Evolutionary conservation across 331 rosid genomes (phyloP).

Genomic region (Quercus tomentella): DNA sequence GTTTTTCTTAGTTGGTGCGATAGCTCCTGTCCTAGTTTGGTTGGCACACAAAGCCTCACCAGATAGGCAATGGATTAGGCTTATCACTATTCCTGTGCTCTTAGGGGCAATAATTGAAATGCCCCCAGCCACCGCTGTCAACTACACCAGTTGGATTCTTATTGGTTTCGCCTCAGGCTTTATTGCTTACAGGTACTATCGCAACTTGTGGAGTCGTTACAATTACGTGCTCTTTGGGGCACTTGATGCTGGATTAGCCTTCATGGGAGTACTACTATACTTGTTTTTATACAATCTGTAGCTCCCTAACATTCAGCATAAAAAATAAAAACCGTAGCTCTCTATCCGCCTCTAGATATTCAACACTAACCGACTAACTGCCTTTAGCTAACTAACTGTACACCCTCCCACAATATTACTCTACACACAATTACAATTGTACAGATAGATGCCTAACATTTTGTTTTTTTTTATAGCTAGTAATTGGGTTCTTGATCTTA

Average conservation of each 20-base stretch:
- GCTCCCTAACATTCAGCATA: too few relatives aligned
- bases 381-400: too few relatives aligned
- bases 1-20: constrained; percentile 58
- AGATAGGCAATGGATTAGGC: constrained; percentile 51
- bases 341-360: too few relatives aligned
- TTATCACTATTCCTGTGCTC: constrained; percentile 53
- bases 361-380: too few relatives aligned
- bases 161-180: constrained; percentile 63
- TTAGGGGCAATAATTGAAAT: constrained; percentile 42
- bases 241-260: constrained; percentile 77
- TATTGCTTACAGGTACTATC: constrained; percentile 47
- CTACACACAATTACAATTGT: too few relatives aligned
- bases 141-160: constrained; percentile 57
- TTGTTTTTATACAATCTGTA: constrained; percentile 1
- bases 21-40: constrained; percentile 56
- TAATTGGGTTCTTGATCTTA: too few relatives aligned
- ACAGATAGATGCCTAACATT: too few relatives aligned
- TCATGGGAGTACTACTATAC: constrained; percentile 70
- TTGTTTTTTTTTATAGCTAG: too few relatives aligned
- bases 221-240: constrained; percentile 60
- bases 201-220: constrained; percentile 60
- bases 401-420: too few relatives aligned
- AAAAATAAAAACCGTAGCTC: too few relatives aligned
- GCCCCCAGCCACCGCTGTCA: constrained; percentile 77
- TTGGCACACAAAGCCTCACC: constrained; percentile 59